Percentiles rank a stretch among this genome's conserved stretches.
Evolutionary conservation across 805 yeast species (phyloP).

Genomic region (Grigorovia humatica): DNA sequence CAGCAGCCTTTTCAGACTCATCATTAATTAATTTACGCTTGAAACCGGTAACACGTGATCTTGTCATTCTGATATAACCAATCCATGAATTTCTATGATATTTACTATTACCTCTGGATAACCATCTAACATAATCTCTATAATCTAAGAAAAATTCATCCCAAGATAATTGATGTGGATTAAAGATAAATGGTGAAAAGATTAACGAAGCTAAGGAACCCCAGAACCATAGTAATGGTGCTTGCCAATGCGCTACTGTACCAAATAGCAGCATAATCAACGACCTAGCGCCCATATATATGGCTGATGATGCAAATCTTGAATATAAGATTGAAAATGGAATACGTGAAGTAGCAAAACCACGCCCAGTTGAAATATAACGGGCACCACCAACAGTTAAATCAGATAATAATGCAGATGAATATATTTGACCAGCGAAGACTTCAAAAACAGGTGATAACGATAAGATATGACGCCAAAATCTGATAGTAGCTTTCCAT

Average conservation of each 20-base stretch:
- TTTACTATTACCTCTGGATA: constrained; percentile 81
- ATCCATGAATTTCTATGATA: constrained; percentile 87
- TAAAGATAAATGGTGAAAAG: constrained; percentile 87
- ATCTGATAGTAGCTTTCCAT: constrained; percentile 61
- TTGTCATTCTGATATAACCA: constrained; percentile 67
- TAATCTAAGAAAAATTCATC: constrained; percentile 92
- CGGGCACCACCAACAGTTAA: constrained; percentile 78
- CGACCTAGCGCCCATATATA: constrained; percentile 74
- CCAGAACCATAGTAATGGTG: constrained; percentile 95
- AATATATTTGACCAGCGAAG: constrained; percentile 69
- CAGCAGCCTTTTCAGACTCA: constrained; percentile 69
- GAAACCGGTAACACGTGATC: constrained; percentile 81
- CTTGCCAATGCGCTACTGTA: constrained; percentile 77
- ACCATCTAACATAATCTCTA: constrained; percentile 84
- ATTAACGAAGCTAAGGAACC: constrained; percentile 76
- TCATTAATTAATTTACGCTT: constrained; percentile 63
- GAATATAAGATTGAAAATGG: constrained; percentile 65
- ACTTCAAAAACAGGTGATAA: constrained; percentile 76
- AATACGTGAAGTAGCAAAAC: constrained; percentile 72
- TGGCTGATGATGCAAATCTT: constrained; percentile 70
- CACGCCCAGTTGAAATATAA: constrained; percentile 79
- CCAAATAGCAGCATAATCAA: constrained; percentile 62
- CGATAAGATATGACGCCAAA: constrained; percentile 56
- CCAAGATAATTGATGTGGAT: constrained; percentile 96
- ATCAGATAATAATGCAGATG: constrained; percentile 59